These are phyloP conservation scores for Bondarzewia mesenterica DNA, from an alignment of 1,284 basidiomycete genomes.

Conservation along the genomic window DNA sequence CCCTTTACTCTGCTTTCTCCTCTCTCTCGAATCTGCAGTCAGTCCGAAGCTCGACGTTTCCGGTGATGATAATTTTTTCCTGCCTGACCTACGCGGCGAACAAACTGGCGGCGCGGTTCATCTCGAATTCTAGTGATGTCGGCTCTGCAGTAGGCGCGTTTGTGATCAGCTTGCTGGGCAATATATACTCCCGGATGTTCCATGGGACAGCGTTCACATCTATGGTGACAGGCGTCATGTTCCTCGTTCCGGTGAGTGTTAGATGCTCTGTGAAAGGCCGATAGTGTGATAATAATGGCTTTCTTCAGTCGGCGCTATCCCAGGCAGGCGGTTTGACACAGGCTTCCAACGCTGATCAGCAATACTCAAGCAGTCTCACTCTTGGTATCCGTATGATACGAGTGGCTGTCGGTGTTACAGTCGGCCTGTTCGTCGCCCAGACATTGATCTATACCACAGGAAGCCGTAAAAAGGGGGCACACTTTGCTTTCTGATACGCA, in stretches of 20 bases:
- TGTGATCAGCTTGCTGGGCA: slow-evolving; percentile 74
- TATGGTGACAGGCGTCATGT: slow-evolving; percentile 83
- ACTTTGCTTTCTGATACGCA: slow-evolving; percentile 62
- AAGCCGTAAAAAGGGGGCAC: slow-evolving; percentile 59
- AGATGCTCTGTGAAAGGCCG: slow-evolving; percentile 2
- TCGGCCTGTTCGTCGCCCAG: slow-evolving; percentile 76
- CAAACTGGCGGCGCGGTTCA: slow-evolving; percentile 27
- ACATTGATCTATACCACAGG: slow-evolving; percentile 74
- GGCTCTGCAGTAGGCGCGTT: slow-evolving; percentile 77
- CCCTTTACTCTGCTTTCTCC: slow-evolving; percentile 68
- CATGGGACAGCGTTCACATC: slow-evolving; percentile 81
- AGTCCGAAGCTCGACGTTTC: slow-evolving; percentile 58
- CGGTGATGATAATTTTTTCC: slow-evolving; percentile 74
- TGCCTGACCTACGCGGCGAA: slow-evolving; percentile 72
- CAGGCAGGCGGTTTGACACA: slow-evolving; percentile 78
- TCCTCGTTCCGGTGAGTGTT: slow-evolving; percentile 74
- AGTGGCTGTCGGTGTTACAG: slow-evolving; percentile 81
- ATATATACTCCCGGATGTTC: slow-evolving; percentile 70
- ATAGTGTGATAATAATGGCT: too few species aligned
- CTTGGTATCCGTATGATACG: slow-evolving; percentile 74
- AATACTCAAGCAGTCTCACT: slow-evolving; percentile 62
- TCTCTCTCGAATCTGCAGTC: slow-evolving; percentile 77
- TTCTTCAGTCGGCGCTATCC: slow-evolving; percentile 75
- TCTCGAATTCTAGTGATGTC: slow-evolving; percentile 39
- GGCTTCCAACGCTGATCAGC: slow-evolving; percentile 55